Percentiles rank a stretch among this genome's conserved stretches.
Evolutionary conservation across 2,329 filamentous ascomycete genomes (phyloP).

Genomic region (Thyridium curvatum): DNA sequence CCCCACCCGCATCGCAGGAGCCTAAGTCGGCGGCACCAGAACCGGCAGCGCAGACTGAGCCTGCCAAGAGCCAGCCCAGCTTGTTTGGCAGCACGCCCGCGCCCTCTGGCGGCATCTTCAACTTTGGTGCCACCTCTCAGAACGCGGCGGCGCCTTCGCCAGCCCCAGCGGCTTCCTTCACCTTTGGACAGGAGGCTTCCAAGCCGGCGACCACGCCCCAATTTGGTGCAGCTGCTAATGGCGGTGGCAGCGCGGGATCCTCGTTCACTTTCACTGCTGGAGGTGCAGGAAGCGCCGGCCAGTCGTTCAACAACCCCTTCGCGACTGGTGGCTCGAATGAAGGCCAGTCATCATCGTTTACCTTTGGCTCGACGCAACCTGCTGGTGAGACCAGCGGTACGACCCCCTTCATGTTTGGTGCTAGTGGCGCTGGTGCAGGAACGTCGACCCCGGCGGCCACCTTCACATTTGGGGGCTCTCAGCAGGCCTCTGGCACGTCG

Average conservation of each 20-base stretch:
- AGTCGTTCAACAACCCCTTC: constrained; percentile 33
- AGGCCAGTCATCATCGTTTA: constrained; percentile 20
- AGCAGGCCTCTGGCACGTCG: constrained; percentile 14
- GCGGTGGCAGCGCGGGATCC: constrained; percentile 12
- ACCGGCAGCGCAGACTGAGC: constrained; percentile 3
- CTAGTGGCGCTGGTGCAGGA: not conserved
- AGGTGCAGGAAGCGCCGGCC: constrained; percentile 12
- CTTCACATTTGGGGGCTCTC: constrained; percentile 29
- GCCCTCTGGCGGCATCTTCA: too few species aligned
- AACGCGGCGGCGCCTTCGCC: too few species aligned
- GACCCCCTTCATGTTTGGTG: constrained; percentile 15
- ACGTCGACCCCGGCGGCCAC: constrained; percentile 8
- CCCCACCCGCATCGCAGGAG: not conserved
- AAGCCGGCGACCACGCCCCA: constrained; percentile 18
- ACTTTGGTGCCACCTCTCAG: too few species aligned
- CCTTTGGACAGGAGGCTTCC: constrained; percentile 9
- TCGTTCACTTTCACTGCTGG: constrained; percentile 33
- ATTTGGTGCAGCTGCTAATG: constrained; percentile 15
- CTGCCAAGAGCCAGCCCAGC: constrained; percentile 9
- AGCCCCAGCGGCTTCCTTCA: not conserved
- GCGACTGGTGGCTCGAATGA: constrained; percentile 16
- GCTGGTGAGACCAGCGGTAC: constrained; percentile 7
- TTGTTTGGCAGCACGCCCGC: constrained; percentile 9
- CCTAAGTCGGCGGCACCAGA: not conserved
- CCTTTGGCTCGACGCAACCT: constrained; percentile 24